These are phyloP conservation scores for Aspergillus uvarum DNA, from an alignment of 2,329 filamentous ascomycete species.

Conservation along the genomic window DNA sequence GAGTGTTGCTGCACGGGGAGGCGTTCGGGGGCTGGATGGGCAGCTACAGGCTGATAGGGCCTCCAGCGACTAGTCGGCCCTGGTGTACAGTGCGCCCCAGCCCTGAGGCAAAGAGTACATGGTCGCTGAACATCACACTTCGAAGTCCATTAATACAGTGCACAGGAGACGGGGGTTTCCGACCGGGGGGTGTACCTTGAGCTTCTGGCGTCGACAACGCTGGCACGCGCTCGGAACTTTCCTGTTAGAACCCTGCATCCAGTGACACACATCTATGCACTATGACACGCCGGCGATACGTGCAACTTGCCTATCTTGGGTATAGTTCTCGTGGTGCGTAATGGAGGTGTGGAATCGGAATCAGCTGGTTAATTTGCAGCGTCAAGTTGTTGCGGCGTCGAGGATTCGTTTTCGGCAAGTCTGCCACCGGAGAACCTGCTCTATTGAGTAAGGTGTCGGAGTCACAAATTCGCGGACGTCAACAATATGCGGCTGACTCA, in stretches of 20 bases:
- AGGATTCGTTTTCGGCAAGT: not conserved
- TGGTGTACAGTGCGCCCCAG: not conserved
- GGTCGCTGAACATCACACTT: not conserved
- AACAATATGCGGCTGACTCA: not conserved
- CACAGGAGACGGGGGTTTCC: not conserved
- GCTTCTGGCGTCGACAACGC: slow-evolving; percentile 1
- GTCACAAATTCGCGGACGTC: too few relatives aligned
- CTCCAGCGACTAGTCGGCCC: not conserved
- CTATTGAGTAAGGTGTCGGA: not conserved
- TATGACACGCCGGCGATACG: not conserved
- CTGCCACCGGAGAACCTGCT: not conserved
- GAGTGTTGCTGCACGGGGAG: not conserved
- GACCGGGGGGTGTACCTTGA: not conserved
- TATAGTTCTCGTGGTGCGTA: too few relatives aligned
- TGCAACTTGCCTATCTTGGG: too few relatives aligned
- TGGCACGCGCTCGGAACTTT: not conserved
- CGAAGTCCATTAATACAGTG: not conserved
- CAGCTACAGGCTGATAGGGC: not conserved
- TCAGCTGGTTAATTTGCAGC: too few relatives aligned
- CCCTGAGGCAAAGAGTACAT: not conserved
- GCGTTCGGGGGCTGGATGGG: not conserved
- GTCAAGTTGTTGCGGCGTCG: too few relatives aligned
- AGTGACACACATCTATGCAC: not conserved
- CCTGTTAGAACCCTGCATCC: not conserved
- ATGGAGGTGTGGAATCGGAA: too few relatives aligned